Percentiles rank a stretch among this genome's conserved stretches.
Conservation (phyloP, 108 stramenopile genomes). For the Parietichytrium sp. region DNA sequence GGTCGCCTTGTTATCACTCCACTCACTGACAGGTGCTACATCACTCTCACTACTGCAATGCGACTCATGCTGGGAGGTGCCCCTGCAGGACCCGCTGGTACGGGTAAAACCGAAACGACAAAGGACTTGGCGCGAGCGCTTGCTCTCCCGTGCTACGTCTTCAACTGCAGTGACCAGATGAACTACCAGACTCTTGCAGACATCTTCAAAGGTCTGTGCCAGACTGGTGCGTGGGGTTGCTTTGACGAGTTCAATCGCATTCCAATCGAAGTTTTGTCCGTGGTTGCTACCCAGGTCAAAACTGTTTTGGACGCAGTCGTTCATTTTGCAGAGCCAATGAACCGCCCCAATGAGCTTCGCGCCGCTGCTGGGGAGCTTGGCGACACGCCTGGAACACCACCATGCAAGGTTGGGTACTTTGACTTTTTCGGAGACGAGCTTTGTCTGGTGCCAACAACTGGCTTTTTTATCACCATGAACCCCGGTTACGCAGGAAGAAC, state of each 20-base stretch:
- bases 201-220: constrained; percentile 82
- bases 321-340: constrained; percentile 72
- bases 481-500: constrained; percentile 86
- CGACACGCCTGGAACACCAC: constrained; percentile 76
- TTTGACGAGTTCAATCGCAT: constrained; percentile 91
- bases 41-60: constrained; percentile 85
- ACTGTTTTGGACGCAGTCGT: constrained; percentile 83
- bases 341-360: constrained; percentile 72
- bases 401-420: constrained; percentile 77
- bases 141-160: constrained; percentile 85
- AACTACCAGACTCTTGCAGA: constrained; percentile 86
- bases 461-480: constrained; percentile 88
- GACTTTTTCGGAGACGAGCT: constrained; percentile 81
- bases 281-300: constrained; percentile 86
- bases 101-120: constrained; percentile 85
- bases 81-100: constrained; percentile 87
- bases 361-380: constrained; percentile 49
- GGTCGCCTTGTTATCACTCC: constrained; percentile 85
- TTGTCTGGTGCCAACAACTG: constrained; percentile 79
- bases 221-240: constrained; percentile 87
- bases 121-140: constrained; percentile 81
- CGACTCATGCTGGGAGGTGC: constrained; percentile 83
- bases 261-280: constrained; percentile 83
- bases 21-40: constrained; percentile 85
- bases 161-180: constrained; percentile 90